Base-by-base conservation (phyloP, 495 filamentous ascomycete genomes). In the Hyaloscypha bicolor region DNA sequence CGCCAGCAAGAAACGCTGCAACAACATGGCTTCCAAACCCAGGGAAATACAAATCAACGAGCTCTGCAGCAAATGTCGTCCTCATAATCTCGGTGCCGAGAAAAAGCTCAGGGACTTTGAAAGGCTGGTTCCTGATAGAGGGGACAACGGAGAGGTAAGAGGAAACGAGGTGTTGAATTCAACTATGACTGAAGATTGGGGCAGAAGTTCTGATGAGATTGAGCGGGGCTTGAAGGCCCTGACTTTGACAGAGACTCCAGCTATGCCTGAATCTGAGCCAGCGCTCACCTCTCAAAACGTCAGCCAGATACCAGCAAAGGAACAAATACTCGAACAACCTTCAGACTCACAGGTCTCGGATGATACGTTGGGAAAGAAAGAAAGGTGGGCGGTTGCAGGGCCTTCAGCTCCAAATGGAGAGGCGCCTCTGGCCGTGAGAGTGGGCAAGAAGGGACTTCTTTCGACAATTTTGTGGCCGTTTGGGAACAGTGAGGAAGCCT, bases 11-110 rank as follows among this genome's bases (percentile, higher is more conserved):
- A 6, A 61, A 12, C 35, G 60, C 22, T 63, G 60, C 39, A 12
- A 14, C 37, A 63, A 63, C 29, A 30, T 63, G 60, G 60, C 60
- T 32, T 14, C 25, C 4, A 53, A 29, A 12, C 39, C 60, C 9
- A 63, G 6, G 29, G 39, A 51, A 63, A 8, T 63, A 9, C 11
- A 51, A 16, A 11, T 51, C 11, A n/a, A 32, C 5, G 37, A 63
- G 39, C 11, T 31, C 9, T 63, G 60, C 25, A 4, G 5, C 14
- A 51, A 63, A 25, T 63, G 39, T 29, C 30, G 14, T 16, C 19
- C 37, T 6, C 25, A 1, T 5, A 31, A 6, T 2, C 39, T 0
- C 11, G 42, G 39, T 21, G 35, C 25, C 5, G 56, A 37, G 11
- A 37, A 59, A 9, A 29, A 59, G 19, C 19, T 59, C 2, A 12